Evolutionary conservation across 2,329 filamentous ascomycete genomes (phyloP).

Genomic region (Colletotrichum incanum): DNA sequence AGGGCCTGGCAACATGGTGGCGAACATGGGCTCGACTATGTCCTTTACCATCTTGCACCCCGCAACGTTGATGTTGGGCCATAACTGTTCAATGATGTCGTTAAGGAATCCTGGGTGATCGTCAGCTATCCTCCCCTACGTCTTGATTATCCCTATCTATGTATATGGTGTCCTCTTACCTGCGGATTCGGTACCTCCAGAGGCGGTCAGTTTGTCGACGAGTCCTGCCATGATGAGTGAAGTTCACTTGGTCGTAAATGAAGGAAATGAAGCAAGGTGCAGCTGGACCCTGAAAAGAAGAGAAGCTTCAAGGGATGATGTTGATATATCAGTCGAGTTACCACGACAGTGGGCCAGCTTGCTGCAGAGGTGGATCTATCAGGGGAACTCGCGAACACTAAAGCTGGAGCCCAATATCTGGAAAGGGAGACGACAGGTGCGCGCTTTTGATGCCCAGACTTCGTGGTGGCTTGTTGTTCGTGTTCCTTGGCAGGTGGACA

Average conservation of each 20-base stretch:
- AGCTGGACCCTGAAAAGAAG: background rate
- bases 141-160: background rate
- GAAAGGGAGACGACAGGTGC: background rate
- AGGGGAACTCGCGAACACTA: background rate
- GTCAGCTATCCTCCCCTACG: conserved; percentile 18
- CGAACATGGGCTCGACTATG: conserved; percentile 64
- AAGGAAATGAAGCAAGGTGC: background rate
- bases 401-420: conserved; percentile 6
- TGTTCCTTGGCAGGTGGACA: conserved; percentile 20
- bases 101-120: conserved; percentile 59
- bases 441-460: conserved; percentile 23
- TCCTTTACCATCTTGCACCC: conserved; percentile 61
- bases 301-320: background rate
- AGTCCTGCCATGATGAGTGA: conserved; percentile 51
- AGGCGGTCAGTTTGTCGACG: conserved; percentile 57
- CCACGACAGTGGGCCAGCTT: conserved; percentile 4
- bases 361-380: background rate
- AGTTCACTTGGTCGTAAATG: conserved; percentile 9
- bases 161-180: conserved; percentile 43
- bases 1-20: conserved; percentile 61
- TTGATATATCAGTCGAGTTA: conserved; percentile 11
- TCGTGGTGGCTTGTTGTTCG: conserved; percentile 5
- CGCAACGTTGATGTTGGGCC: conserved; percentile 64
- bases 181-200: conserved; percentile 58
- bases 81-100: conserved; percentile 63